Evolutionary conservation across 1,284 basidiomycete genomes (phyloP).

Genomic region (Phlebopus sp.): DNA sequence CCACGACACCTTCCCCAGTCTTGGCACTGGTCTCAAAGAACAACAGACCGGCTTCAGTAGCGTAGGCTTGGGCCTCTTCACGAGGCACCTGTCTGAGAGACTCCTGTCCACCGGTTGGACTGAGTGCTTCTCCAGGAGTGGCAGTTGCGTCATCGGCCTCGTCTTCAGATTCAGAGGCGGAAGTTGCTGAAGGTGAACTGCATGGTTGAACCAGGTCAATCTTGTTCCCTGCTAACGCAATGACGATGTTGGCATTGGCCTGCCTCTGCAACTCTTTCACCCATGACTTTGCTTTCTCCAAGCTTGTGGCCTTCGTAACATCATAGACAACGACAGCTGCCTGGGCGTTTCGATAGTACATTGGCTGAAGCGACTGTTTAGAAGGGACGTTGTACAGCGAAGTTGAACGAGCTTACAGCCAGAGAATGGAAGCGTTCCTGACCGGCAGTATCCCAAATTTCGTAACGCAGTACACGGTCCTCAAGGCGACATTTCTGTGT

Average conservation of each 20-base stretch:
- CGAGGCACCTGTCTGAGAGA: slow-evolving; percentile 83
- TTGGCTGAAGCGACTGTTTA: slow-evolving; percentile 54
- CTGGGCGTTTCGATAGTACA: slow-evolving; percentile 99
- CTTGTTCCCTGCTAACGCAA: slow-evolving; percentile 95
- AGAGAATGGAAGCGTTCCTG: slow-evolving; percentile 94
- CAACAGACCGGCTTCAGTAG: slow-evolving; percentile 86
- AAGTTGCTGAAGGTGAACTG: slow-evolving; percentile 48
- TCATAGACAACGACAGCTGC: slow-evolving; percentile 99
- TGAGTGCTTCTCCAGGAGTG: slow-evolving; percentile 69
- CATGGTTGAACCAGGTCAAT: slow-evolving; percentile 86
- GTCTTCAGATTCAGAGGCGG: slow-evolving; percentile 67
- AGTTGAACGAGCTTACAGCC: slow-evolving; percentile 52
- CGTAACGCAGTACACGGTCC: slow-evolving; percentile 90
- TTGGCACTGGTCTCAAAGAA: slow-evolving; percentile 99
- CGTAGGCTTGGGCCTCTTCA: slow-evolving; percentile 96
- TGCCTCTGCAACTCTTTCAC: slow-evolving; percentile 99
- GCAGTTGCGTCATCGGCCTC: slow-evolving; percentile 85
- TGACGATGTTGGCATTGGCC: slow-evolving; percentile 98
- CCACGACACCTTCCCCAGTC: slow-evolving; percentile 94
- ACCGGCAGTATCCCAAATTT: slow-evolving; percentile 96
- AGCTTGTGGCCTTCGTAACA: slow-evolving; percentile 88
- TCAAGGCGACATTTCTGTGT: slow-evolving; percentile 91
- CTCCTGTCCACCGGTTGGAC: slow-evolving; percentile 55
- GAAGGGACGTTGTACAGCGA: slow-evolving; percentile 8
- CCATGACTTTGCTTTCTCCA: slow-evolving; percentile 99